Evolutionary conservation across 768 basidiomycete genomes (phyloP).

Genomic region (Gymnopilus junonius): DNA sequence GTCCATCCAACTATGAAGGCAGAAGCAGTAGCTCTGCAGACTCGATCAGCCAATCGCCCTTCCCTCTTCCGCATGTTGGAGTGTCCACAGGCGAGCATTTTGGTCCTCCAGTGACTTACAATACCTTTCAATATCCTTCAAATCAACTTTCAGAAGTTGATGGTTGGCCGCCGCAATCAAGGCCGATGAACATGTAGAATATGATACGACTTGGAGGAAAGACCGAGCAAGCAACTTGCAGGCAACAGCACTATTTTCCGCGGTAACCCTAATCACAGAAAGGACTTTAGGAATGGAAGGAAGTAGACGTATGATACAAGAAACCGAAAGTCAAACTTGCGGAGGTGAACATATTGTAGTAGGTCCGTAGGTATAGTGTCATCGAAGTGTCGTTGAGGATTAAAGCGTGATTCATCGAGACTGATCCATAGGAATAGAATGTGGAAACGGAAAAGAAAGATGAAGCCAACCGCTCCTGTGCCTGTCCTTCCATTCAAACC

Average conservation of each 20-base stretch:
- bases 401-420: not conserved
- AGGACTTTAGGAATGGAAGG: not conserved
- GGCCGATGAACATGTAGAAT: not conserved
- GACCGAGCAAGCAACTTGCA: not conserved
- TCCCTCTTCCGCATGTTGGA: not conserved
- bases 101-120: not conserved
- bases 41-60: not conserved
- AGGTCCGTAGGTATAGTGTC: not conserved
- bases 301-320: not conserved
- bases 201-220: not conserved
- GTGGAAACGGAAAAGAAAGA: not conserved
- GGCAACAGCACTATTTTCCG: not conserved
- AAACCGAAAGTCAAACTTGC: not conserved
- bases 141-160: not conserved
- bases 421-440: not conserved
- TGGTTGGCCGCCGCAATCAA: not conserved
- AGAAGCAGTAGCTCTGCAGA: too few relatives aligned
- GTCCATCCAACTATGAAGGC: not conserved
- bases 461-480: not conserved
- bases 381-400: not conserved
- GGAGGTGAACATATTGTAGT: not conserved
- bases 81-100: not conserved
- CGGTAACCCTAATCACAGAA: not conserved
- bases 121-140: not conserved
- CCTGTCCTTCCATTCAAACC: not conserved